These are phyloP conservation scores for Hippophae rhamnoides DNA, from an alignment of 306 rosid genomes.

Conservation along the genomic window DNA sequence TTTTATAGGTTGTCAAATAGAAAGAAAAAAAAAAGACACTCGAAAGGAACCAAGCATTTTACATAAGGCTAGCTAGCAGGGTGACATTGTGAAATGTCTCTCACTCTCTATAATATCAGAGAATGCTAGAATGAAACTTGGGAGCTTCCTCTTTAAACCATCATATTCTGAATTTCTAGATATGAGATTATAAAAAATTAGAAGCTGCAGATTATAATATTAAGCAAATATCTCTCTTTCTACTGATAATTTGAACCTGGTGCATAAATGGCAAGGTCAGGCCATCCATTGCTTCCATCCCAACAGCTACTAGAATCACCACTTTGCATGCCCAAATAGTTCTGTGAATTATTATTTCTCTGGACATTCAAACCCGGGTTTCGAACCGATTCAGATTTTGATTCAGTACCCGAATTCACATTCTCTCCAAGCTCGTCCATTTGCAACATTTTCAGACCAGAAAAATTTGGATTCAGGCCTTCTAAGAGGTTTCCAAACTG, in stretches of 20 bases:
- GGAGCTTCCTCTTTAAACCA: constrained; percentile 4
- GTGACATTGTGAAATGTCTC: constrained; percentile 21
- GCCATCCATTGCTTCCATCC: constrained; percentile 64
- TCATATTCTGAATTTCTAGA: constrained; percentile 16
- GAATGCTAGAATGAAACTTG: not conserved
- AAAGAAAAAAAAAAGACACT: constrained; percentile 18
- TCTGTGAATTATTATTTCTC: constrained; percentile 34
- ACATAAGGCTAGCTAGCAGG: constrained; percentile 22
- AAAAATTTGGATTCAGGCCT: constrained; percentile 48
- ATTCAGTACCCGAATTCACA: constrained; percentile 21
- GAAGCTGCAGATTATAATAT: constrained; percentile 12
- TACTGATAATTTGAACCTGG: constrained; percentile 70
- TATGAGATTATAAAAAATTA: constrained; percentile 19
- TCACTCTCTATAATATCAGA: constrained; percentile 28
- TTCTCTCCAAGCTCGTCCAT: constrained; percentile 41
- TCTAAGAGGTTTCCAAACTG: constrained; percentile 47
- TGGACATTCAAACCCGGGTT: constrained; percentile 34
- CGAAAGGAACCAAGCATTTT: constrained; percentile 17
- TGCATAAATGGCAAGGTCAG: constrained; percentile 83
- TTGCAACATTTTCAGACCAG: constrained; percentile 43
- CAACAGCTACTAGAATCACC: constrained; percentile 66
- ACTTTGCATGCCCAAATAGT: constrained; percentile 41
- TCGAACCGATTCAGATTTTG: constrained; percentile 36
- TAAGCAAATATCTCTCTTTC: constrained; percentile 18
- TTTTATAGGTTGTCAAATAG: constrained; percentile 19